Conservation (phyloP, 257 asterid genomes). For the Solanum ossicruentum region DNA sequence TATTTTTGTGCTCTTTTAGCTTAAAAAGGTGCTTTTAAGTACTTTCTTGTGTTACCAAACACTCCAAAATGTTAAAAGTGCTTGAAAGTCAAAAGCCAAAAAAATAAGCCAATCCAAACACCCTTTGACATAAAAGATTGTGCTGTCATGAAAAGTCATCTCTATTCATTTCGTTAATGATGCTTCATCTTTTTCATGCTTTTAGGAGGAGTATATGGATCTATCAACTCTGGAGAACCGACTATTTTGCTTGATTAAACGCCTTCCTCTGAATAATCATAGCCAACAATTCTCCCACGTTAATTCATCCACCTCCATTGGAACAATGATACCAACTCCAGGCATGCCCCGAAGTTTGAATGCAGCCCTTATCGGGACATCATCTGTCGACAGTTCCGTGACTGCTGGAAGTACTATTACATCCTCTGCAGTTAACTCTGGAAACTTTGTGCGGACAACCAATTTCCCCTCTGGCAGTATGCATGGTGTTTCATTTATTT, state of each 20-base stretch:
- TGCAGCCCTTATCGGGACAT: slow-evolving; percentile 32
- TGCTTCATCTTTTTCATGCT: slow-evolving; percentile 7
- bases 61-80: too few relatives aligned
- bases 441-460: slow-evolving; percentile 42
- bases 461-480: slow-evolving; percentile 37
- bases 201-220: slow-evolving; percentile 81
- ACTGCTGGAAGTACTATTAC: slow-evolving; percentile 33
- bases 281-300: slow-evolving; percentile 52
- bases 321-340: slow-evolving; percentile 98
- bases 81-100: too few relatives aligned
- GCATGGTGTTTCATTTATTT: slow-evolving; percentile 37
- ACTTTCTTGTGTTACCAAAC: too few relatives aligned
- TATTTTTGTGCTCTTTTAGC: too few relatives aligned
- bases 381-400: slow-evolving; percentile 47
- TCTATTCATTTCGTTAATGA: background rate
- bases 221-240: slow-evolving; percentile 65
- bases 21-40: too few relatives aligned
- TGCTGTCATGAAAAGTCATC: background rate
- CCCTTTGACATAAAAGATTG: background rate
- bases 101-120: too few relatives aligned
- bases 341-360: slow-evolving; percentile 71
- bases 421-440: slow-evolving; percentile 51
- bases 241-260: slow-evolving; percentile 41
- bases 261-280: slow-evolving; percentile 42
- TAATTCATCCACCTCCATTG: slow-evolving; percentile 52